A percentile compares a stretch with the other conserved stretches of the same genome.
Conservation (phyloP, 768 basidiomycete genomes). For the Suillus tomentosus region DNA sequence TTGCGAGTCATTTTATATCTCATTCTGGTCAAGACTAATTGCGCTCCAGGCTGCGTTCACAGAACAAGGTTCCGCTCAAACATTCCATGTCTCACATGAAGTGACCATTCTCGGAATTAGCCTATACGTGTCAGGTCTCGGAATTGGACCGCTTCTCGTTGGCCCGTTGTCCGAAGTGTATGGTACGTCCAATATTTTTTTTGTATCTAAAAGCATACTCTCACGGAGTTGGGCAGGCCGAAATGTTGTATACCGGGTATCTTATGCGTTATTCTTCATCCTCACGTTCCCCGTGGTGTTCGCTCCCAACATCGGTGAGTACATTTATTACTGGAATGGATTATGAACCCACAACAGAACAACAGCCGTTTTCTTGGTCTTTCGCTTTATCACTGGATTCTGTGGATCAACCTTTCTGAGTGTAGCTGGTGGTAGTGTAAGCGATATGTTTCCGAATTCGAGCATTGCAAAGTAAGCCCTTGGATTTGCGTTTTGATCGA, state of each 20-base stretch:
- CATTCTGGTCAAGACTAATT: not conserved
- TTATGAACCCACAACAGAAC: not conserved
- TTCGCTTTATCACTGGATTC: constrained; percentile 58
- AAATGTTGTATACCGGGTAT: constrained; percentile 60
- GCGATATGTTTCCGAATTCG: constrained; percentile 55
- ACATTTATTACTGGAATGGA: not conserved
- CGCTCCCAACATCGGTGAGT: constrained; percentile 58
- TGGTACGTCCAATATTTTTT: constrained; percentile 19
- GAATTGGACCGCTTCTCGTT: constrained; percentile 37
- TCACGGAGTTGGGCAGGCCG: constrained; percentile 45
- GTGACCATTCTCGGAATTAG: constrained; percentile 53
- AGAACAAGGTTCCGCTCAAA: constrained; percentile 54
- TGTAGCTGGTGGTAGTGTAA: constrained; percentile 62
- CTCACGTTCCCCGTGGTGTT: constrained; percentile 77
- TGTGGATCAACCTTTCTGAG: constrained; percentile 59
- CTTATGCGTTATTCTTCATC: constrained; percentile 61
- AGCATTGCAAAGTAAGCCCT: constrained; percentile 58
- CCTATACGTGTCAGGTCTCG: constrained; percentile 44
- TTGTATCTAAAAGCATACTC: not conserved
- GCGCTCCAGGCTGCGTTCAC: constrained; percentile 56
- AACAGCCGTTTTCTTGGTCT: constrained; percentile 60
- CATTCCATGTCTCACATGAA: constrained; percentile 55
- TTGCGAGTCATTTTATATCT: constrained; percentile 39
- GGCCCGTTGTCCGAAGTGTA: constrained; percentile 45
- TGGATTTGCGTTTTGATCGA: not conserved